Evolutionary conservation across 2,329 filamentous ascomycete genomes (phyloP).

Genomic region (Colletotrichum liaoningense): DNA sequence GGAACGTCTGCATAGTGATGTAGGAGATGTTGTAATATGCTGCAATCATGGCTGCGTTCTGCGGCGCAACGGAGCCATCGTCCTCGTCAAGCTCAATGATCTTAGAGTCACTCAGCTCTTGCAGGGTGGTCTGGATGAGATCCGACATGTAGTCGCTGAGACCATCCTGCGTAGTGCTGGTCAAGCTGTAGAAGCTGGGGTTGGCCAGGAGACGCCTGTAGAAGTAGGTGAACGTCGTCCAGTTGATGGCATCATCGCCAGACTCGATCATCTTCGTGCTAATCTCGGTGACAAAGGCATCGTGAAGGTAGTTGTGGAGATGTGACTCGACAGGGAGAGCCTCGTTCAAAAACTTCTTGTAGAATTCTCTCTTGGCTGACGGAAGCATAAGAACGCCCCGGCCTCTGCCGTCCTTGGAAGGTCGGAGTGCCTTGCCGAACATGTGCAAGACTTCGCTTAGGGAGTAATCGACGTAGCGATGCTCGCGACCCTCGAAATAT

Average conservation of each 20-base stretch:
- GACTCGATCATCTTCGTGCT: slow-evolving; percentile 96
- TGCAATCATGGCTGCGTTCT: slow-evolving; percentile 97
- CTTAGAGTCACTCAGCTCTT: slow-evolving; percentile 90
- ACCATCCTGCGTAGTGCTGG: slow-evolving; percentile 89
- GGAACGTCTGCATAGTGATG: slow-evolving; percentile 98
- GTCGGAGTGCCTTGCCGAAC: slow-evolving; percentile 92
- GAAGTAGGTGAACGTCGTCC: slow-evolving; percentile 98
- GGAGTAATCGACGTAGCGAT: slow-evolving; percentile 96
- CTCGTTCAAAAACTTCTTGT: slow-evolving; percentile 98
- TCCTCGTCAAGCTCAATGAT: slow-evolving; percentile 97
- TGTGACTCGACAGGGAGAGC: slow-evolving; percentile 96
- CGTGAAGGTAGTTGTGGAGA: slow-evolving; percentile 89
- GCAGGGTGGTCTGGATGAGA: slow-evolving; percentile 90
- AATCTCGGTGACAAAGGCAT: slow-evolving; percentile 97
- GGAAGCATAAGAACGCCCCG: slow-evolving; percentile 98
- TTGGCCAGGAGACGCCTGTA: slow-evolving; percentile 95
- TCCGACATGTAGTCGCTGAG: slow-evolving; percentile 96
- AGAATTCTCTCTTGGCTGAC: slow-evolving; percentile 94
- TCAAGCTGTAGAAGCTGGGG: slow-evolving; percentile 94
- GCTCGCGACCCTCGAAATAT: slow-evolving; percentile 95
- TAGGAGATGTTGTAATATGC: slow-evolving; percentile 99
- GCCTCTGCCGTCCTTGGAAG: slow-evolving; percentile 81
- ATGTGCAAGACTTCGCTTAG: slow-evolving; percentile 96
- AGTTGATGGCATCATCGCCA: slow-evolving; percentile 96
- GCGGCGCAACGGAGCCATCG: slow-evolving; percentile 86